Base-by-base conservation (phyloP, 768 basidiomycete species). In the Kwoniella mangroviensis region DNA sequence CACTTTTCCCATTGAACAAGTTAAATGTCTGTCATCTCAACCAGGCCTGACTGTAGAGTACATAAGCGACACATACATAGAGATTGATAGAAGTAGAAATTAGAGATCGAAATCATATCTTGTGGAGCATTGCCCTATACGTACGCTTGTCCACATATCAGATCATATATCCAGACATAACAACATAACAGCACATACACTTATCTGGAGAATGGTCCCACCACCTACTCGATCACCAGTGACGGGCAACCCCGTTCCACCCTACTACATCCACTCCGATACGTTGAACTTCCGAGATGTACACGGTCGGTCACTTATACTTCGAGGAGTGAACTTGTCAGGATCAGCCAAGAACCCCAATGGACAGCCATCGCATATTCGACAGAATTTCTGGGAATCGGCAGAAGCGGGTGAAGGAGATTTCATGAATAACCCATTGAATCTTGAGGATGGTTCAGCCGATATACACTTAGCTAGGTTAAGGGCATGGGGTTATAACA, bases 261-360 rank as follows among this genome's bases (percentile, higher is more conserved):
- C 62, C 2, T 42, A 79, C 72, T 84, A 82, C 69, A 75, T 84
- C 43, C 83, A 84, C 59, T 72, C 83, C 0, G 77, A 77, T 13
- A 71, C 77, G 15, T 62, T 78, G 68, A 68, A 79, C 68, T 83
- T 83, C 68, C 75, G 76, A 61, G 83, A 80, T 65, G 74, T 68
- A 7, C 34, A 71, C 15, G 72, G 77, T 40, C 75, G 75, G 55
- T 66, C 91, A 0, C 83, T 96, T 21, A 85, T 98, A 24, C 86
- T 99, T 0, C 89, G 95, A 65, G 96, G 96, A 26, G 91, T 98
- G 57, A 99, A 99, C 83, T 88, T 98, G 60, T 91, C 93, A 13
- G 93, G 93, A 17, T 90, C 92, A 0, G 88, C 91, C 56, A 99
- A 99, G 81, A 89, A 91, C 0, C 95, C 96, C 0, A 79, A 89